phyloP scores from a whole-genome alignment of 176 grass and related monocot species.

The Carex littledalei region DNA sequence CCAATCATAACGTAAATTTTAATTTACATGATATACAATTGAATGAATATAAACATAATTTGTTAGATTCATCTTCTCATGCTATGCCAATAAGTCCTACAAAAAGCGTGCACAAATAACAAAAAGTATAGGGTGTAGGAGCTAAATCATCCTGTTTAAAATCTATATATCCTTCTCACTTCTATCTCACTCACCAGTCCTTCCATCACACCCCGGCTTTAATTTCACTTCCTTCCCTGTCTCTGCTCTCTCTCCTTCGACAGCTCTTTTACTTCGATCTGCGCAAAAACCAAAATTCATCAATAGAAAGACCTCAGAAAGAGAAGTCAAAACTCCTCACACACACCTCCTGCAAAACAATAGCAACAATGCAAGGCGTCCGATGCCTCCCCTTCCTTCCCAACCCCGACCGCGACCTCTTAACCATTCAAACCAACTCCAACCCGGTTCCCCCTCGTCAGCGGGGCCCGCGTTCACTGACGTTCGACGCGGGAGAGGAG shows the following conservation, averaged over 20 bases:
- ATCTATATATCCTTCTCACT: constrained; percentile 30
- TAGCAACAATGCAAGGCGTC: constrained; percentile 41
- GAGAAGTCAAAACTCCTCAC: not conserved
- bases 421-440: not conserved
- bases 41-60: no score
- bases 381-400: constrained; percentile 33
- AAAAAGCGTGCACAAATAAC: not conserved
- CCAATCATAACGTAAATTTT: no score
- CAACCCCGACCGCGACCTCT: not conserved
- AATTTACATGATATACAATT: no score
- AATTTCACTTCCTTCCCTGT: not conserved
- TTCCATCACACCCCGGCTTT: not conserved
- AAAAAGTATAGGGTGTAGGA: not conserved
- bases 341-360: not conserved
- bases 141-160: constrained; percentile 6
- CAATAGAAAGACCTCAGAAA: not conserved
- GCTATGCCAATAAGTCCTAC: not conserved
- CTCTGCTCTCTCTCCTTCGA: not conserved
- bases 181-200: not conserved
- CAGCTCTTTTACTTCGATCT: not conserved
- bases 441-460: not conserved
- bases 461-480: constrained; percentile 28
- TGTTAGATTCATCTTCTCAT: not conserved
- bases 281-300: not conserved
- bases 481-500: constrained; percentile 52